Conservation (phyloP, 257 asterid genomes). For the Capsicum rhomboideum region DNA sequence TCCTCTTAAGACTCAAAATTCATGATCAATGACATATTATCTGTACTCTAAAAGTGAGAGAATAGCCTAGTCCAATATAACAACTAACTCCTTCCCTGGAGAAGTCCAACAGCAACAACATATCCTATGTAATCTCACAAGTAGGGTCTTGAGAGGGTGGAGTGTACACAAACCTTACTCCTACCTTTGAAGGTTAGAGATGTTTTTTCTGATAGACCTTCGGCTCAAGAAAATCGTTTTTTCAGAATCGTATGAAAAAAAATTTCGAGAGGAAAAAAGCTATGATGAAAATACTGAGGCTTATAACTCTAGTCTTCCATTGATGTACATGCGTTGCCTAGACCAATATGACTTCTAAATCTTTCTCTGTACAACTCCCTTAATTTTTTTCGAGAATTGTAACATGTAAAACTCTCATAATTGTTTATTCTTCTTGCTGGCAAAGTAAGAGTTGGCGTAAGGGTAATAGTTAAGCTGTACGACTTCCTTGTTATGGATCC, state of each 20-base stretch:
- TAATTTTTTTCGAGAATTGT: not conserved
- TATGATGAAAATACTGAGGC: too few relatives aligned
- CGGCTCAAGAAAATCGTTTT: too few relatives aligned
- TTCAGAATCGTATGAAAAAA: too few relatives aligned
- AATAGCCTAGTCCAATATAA: too few relatives aligned
- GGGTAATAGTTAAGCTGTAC: not conserved
- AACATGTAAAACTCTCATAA: too few relatives aligned
- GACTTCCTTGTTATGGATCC: not conserved
- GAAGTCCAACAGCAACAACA: too few relatives aligned
- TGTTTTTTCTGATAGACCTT: not conserved
- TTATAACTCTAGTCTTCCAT: not conserved
- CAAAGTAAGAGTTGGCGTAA: not conserved
- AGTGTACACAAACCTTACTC: not conserved
- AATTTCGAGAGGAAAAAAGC: too few relatives aligned
- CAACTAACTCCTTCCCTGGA: too few relatives aligned
- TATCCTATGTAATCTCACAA: too few relatives aligned
- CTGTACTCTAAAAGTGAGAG: too few relatives aligned
- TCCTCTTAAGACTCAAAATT: too few relatives aligned
- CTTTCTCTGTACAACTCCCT: not conserved
- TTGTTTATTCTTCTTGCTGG: not conserved
- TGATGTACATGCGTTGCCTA: not conserved
- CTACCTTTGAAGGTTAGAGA: not conserved
- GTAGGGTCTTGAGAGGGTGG: not conserved
- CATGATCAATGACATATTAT: too few relatives aligned
- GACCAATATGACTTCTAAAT: not conserved